Conservation (phyloP, 768 basidiomycete genomes). For the Crassisporium funariophilum region DNA sequence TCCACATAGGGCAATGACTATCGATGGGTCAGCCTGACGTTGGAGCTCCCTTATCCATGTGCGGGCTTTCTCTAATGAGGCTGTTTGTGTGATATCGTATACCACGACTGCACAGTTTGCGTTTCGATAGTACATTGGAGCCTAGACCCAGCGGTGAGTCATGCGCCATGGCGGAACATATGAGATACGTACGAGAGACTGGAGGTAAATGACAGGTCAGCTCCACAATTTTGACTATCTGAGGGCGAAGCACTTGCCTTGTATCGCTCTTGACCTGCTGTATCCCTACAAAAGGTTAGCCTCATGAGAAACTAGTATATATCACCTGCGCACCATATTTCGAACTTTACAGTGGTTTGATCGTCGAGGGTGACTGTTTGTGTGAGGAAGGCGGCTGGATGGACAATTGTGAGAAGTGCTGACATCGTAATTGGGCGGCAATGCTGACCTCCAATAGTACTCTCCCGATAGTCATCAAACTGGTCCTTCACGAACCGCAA, state of each 20-base stretch:
- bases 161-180: slow-evolving; percentile 38
- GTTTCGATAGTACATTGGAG: slow-evolving; percentile 96
- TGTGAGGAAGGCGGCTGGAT: slow-evolving; percentile 92
- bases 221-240: slow-evolving; percentile 14
- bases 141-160: slow-evolving; percentile 40
- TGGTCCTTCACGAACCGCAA: slow-evolving; percentile 96
- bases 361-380: slow-evolving; percentile 93
- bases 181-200: slow-evolving; percentile 42
- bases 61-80: slow-evolving; percentile 93
- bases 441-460: slow-evolving; percentile 83
- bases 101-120: slow-evolving; percentile 94
- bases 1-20: slow-evolving; percentile 94
- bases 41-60: slow-evolving; percentile 97
- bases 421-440: too few relatives aligned
- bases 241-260: slow-evolving; percentile 53
- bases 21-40: slow-evolving; percentile 95
- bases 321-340: slow-evolving; percentile 75
- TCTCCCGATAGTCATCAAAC: slow-evolving; percentile 94
- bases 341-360: slow-evolving; percentile 93
- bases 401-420: slow-evolving; percentile 11
- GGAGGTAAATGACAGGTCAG: slow-evolving; percentile 14
- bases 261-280: slow-evolving; percentile 94
- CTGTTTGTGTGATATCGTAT: slow-evolving; percentile 92
- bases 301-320: slow-evolving; percentile 7
- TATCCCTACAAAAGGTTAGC: slow-evolving; percentile 64